Evolutionary conservation across 768 basidiomycete species (phyloP).

Genomic region (Chalciporus sphaerocephalus): DNA sequence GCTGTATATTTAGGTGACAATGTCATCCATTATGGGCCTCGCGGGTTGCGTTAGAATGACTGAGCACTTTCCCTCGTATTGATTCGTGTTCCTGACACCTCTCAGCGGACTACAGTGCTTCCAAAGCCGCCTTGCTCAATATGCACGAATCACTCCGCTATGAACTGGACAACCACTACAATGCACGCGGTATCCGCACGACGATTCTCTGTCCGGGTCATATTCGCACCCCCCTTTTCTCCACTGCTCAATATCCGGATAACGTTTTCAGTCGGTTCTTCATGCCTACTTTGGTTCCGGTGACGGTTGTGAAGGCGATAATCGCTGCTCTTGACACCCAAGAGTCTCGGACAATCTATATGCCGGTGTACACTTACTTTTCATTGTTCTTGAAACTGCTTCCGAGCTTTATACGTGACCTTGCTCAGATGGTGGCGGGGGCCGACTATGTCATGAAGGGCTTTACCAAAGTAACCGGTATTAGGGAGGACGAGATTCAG

Average conservation of each 20-base stretch:
- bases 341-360: slow-evolving; percentile 62
- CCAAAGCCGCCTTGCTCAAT: slow-evolving; percentile 83
- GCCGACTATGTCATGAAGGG: slow-evolving; percentile 70
- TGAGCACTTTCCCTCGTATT: slow-evolving; percentile 35
- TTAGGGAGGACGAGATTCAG: slow-evolving; percentile 51
- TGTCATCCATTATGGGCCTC: slow-evolving; percentile 72
- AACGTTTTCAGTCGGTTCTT: slow-evolving; percentile 62
- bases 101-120: slow-evolving; percentile 83
- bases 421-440: slow-evolving; percentile 69
- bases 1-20: slow-evolving; percentile 53
- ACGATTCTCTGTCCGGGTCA: slow-evolving; percentile 83
- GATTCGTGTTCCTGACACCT: slow-evolving; percentile 8
- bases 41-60: slow-evolving; percentile 73
- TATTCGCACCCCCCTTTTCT: slow-evolving; percentile 75
- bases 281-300: slow-evolving; percentile 67
- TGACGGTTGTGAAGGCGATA: slow-evolving; percentile 74
- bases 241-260: slow-evolving; percentile 47
- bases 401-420: slow-evolving; percentile 72
- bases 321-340: slow-evolving; percentile 79
- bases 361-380: slow-evolving; percentile 72
- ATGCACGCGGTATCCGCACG: slow-evolving; percentile 75
- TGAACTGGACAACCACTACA: slow-evolving; percentile 82
- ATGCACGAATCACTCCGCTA: slow-evolving; percentile 82
- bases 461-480: slow-evolving; percentile 62
- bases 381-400: slow-evolving; percentile 51